phyloP scores from a whole-genome alignment of 805 yeast genomes.

The Torulaspora quercuum region DNA sequence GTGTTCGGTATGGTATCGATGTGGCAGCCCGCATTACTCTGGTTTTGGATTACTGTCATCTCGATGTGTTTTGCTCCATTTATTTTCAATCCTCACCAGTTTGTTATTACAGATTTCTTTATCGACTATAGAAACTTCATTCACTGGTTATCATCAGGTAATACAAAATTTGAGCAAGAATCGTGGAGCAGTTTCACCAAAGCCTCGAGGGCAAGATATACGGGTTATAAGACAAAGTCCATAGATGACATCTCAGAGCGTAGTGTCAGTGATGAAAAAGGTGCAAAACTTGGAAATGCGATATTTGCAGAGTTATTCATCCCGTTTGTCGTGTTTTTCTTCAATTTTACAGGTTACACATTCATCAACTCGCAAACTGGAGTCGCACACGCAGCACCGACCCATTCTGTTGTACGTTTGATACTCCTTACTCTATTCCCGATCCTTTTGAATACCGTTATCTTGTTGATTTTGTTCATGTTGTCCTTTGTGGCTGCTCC shows the following conservation, averaged over 20 bases:
- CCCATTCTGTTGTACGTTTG: constrained; percentile 62
- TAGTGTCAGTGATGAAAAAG: constrained; percentile 58
- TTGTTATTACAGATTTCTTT: constrained; percentile 64
- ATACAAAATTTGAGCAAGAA: constrained; percentile 56
- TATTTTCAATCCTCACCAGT: constrained; percentile 75
- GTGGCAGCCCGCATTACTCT: constrained; percentile 72
- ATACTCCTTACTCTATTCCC: constrained; percentile 52
- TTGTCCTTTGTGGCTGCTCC: constrained; percentile 53
- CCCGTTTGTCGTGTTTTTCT: constrained; percentile 66
- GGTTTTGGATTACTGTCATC: constrained; percentile 69
- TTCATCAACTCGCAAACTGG: constrained; percentile 89
- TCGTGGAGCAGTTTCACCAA: constrained; percentile 82
- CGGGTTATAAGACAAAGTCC: constrained; percentile 81
- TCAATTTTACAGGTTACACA: constrained; percentile 66
- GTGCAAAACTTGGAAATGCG: constrained; percentile 75
- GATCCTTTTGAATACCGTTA: constrained; percentile 37
- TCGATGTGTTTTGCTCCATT: constrained; percentile 70
- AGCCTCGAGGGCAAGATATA: constrained; percentile 76
- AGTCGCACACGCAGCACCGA: constrained; percentile 48
- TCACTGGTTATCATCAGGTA: constrained; percentile 82
- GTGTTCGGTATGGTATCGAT: constrained; percentile 73
- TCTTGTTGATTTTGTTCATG: constrained; percentile 37
- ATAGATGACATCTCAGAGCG: constrained; percentile 66
- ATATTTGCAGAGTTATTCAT: constrained; percentile 76
- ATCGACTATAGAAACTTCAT: constrained; percentile 60